These are phyloP conservation scores for Pseudoneurospora amorphoporcata DNA, from an alignment of 495 filamentous ascomycete genomes.

Conservation along the genomic window DNA sequence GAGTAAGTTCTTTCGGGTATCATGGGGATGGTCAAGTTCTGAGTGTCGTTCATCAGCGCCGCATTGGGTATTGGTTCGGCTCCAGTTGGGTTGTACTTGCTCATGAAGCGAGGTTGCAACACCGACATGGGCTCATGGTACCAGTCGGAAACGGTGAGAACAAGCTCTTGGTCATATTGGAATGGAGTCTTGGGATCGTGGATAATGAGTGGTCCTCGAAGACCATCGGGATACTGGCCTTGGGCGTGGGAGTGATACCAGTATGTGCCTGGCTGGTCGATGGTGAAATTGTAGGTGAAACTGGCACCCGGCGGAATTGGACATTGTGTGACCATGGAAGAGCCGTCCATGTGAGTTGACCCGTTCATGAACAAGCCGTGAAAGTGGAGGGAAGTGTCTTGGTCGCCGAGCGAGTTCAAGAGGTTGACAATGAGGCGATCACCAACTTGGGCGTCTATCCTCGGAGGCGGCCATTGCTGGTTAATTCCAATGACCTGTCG, in stretches of 20 bases:
- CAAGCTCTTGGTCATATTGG: constrained; percentile 55
- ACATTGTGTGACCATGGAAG: constrained; percentile 58
- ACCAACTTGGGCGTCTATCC: constrained; percentile 57
- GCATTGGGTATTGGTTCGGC: constrained; percentile 58
- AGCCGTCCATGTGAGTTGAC: constrained; percentile 65
- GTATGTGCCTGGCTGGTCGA: constrained; percentile 64
- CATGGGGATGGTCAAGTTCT: constrained; percentile 40
- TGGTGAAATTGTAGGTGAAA: constrained; percentile 70
- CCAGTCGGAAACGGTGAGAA: constrained; percentile 59
- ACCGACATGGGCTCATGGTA: constrained; percentile 51
- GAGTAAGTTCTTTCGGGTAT: constrained; percentile 70
- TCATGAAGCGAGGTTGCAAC: constrained; percentile 47
- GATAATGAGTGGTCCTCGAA: constrained; percentile 60
- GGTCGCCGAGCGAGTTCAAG: constrained; percentile 61
- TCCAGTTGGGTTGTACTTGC: constrained; percentile 46
- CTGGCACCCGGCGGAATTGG: constrained; percentile 50
- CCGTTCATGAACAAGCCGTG: constrained; percentile 68
- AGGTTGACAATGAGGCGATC: constrained; percentile 64
- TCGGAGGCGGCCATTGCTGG: constrained; percentile 64
- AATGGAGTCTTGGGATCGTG: constrained; percentile 56
- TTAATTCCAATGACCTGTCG: constrained; percentile 74
- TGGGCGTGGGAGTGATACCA: constrained; percentile 73
- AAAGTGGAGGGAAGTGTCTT: constrained; percentile 62
- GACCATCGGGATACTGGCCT: constrained; percentile 66
- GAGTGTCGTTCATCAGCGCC: constrained; percentile 60